Evolutionary conservation across 1,139 yeast genomes (phyloP).

Genomic region (Candida sojae): DNA sequence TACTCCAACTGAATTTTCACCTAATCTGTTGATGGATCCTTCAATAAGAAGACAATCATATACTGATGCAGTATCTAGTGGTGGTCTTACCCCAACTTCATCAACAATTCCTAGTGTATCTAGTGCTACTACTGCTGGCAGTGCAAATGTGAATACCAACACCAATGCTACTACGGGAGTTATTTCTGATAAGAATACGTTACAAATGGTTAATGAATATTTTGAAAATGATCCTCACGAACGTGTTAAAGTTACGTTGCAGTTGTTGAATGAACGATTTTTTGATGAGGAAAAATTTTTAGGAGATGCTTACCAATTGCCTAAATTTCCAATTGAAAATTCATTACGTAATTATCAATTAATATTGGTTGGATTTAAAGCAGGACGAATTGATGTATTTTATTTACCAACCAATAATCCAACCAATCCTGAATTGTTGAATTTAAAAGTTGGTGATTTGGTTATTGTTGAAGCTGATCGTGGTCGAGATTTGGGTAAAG

Average conservation of each 20-base stretch:
- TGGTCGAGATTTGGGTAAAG: slow-evolving; percentile 86
- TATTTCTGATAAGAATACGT: slow-evolving; percentile 12
- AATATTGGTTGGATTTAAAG: slow-evolving; percentile 80
- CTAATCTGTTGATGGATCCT: slow-evolving; percentile 11
- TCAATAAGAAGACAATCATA: slow-evolving; percentile 27
- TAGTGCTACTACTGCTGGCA: slow-evolving; percentile 1
- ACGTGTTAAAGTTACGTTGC: slow-evolving; percentile 38
- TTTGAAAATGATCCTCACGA: slow-evolving; percentile 43
- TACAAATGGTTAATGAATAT: slow-evolving; percentile 34
- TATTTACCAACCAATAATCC: slow-evolving; percentile 50
- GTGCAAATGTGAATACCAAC: slow-evolving; percentile 3
- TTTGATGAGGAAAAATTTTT: slow-evolving; percentile 31
- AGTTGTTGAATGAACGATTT: slow-evolving; percentile 25
- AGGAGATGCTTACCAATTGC: slow-evolving; percentile 38
- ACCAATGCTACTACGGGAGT: slow-evolving; percentile 3
- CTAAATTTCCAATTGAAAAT: slow-evolving; percentile 43
- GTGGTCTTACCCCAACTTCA: slow-evolving; percentile 1
- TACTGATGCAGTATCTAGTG: slow-evolving; percentile 18
- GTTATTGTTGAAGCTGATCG: slow-evolving; percentile 98
- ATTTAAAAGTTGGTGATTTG: slow-evolving; percentile 62
- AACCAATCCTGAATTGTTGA: slow-evolving; percentile 14
- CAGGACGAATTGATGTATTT: slow-evolving; percentile 83
- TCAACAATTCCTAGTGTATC: background rate
- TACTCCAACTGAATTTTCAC: slow-evolving; percentile 6
- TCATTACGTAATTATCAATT: slow-evolving; percentile 35